Base-by-base conservation (phyloP, 495 filamentous ascomycete genomes). In the Lasiosphaeria miniovina region DNA sequence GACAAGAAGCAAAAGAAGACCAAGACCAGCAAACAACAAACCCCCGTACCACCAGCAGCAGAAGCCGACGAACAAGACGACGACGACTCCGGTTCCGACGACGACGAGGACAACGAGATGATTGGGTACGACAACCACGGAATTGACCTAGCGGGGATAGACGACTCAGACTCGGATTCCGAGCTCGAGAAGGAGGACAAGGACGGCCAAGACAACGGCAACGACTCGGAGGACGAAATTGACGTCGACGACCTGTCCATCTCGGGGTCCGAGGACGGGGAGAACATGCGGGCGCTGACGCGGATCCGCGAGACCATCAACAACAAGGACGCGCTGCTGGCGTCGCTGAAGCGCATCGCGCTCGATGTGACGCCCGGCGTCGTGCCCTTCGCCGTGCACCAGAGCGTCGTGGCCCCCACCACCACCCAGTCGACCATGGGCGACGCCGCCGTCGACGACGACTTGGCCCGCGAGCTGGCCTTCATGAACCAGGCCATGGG, bases 271-370 rank as follows among this genome's bases (percentile, higher is more conserved):
- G 88, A 90, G 66, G 90, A 94, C 60, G 87, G 86, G 65, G 91
- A 88, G 62, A 93, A 96, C 65, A 76, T 96, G 7, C 59, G 60
- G 24, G 69, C 69, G 14, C 81, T 94, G 54, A 89, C 91, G 15
- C 87, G 95, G 72, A 90, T 94, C 68, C 91, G 93, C 63, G 87
- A 96, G 62, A 97, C 92, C 49, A 97, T 97, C 78, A 97, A 98
- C 82, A 98, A 98, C 78, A 90, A 89, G 54, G 76, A 89, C 57
- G 94, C 91, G 24, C 89, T 98, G 40, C 84, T 80, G 57, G 76
- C 87, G 60, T 83, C 90, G 35, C 80, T 91, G 56, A 88, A 88
- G 65, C 89, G 90, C 66, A 91, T 98, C 67, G 73, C 78, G 50
- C 71, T 90, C 62, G 84, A 90, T 57, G 43, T 46, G 12, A 80